phyloP scores from a whole-genome alignment of 2,329 filamentous ascomycete species.

The Aspergillus texensis region DNA sequence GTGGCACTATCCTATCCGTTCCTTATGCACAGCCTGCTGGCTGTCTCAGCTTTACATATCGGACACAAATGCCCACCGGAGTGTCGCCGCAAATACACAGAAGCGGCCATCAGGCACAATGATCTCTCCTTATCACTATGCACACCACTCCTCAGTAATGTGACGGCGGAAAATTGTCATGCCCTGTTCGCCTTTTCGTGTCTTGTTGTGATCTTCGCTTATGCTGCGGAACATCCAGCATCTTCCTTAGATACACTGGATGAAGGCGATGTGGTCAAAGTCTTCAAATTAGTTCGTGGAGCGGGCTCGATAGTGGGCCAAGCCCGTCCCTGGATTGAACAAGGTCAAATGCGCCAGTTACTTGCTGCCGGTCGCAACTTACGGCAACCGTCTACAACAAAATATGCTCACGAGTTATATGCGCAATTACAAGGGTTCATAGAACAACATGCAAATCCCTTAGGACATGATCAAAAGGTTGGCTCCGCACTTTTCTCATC shows the following conservation, averaged over 20 bases:
- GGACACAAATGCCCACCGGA: neutral
- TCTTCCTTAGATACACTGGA: neutral
- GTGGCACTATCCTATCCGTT: slow-evolving; percentile 12
- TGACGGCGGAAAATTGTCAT: slow-evolving; percentile 15
- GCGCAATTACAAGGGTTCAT: neutral
- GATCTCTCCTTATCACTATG: slow-evolving; percentile 12
- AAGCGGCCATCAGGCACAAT: slow-evolving; percentile 16
- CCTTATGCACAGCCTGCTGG: slow-evolving; percentile 18
- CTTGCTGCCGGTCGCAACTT: neutral
- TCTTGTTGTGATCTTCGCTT: slow-evolving; percentile 12
- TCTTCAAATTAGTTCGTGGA: slow-evolving; percentile 14
- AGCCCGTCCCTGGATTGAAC: slow-evolving; percentile 16
- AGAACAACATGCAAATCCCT: neutral
- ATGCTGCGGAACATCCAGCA: slow-evolving; percentile 6
- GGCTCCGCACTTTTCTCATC: neutral
- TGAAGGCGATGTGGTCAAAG: slow-evolving; percentile 12
- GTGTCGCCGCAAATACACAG: neutral
- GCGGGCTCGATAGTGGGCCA: slow-evolving; percentile 11
- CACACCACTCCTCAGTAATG: slow-evolving; percentile 10
- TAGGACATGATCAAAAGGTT: too few species aligned
- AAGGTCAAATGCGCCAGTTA: slow-evolving; percentile 9
- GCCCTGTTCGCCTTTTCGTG: slow-evolving; percentile 18
- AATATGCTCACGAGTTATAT: neutral
- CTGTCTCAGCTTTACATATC: slow-evolving; percentile 15
- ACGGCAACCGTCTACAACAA: neutral